A percentile compares a stretch with the other conserved stretches of the same genome.
Evolutionary conservation across 768 basidiomycete genomes (phyloP).

Genomic region (Serendipita sp.): DNA sequence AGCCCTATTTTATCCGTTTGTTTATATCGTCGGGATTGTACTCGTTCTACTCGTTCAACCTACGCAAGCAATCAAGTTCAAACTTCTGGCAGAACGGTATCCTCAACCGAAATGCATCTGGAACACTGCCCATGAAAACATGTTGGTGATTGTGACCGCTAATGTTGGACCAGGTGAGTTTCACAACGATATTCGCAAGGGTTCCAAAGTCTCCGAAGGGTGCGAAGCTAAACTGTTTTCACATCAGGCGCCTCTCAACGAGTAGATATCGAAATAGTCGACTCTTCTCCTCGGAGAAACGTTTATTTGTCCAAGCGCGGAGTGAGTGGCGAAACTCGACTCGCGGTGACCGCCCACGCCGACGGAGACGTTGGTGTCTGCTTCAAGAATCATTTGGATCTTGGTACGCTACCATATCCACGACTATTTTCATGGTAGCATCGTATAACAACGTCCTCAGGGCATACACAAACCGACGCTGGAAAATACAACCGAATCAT

Average conservation of each 20-base stretch:
- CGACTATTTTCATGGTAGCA: background rate
- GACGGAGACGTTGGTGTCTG: conserved; percentile 95
- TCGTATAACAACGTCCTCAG: conserved; percentile 19
- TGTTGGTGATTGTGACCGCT: conserved; percentile 91
- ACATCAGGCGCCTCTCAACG: conserved; percentile 49
- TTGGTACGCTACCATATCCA: conserved; percentile 35
- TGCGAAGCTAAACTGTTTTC: background rate
- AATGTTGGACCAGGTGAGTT: conserved; percentile 46
- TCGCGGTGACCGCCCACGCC: conserved; percentile 86
- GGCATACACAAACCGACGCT: conserved; percentile 31
- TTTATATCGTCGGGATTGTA: conserved; percentile 9
- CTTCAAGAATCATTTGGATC: conserved; percentile 66
- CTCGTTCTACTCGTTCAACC: conserved; percentile 20
- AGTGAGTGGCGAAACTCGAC: conserved; percentile 78
- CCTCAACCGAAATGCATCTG: conserved; percentile 83
- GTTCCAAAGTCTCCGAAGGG: conserved; percentile 9
- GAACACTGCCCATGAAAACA: conserved; percentile 76
- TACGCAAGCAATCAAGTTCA: conserved; percentile 67
- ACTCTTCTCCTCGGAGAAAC: conserved; percentile 71
- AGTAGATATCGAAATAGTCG: conserved; percentile 87
- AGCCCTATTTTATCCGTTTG: background rate
- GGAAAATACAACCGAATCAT: conserved; percentile 46
- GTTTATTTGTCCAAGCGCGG: conserved; percentile 80
- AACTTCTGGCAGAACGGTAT: conserved; percentile 51
- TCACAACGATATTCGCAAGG: conserved; percentile 7